Base-by-base conservation (phyloP, 768 basidiomycete species). In the Scleroderma citrinum region DNA sequence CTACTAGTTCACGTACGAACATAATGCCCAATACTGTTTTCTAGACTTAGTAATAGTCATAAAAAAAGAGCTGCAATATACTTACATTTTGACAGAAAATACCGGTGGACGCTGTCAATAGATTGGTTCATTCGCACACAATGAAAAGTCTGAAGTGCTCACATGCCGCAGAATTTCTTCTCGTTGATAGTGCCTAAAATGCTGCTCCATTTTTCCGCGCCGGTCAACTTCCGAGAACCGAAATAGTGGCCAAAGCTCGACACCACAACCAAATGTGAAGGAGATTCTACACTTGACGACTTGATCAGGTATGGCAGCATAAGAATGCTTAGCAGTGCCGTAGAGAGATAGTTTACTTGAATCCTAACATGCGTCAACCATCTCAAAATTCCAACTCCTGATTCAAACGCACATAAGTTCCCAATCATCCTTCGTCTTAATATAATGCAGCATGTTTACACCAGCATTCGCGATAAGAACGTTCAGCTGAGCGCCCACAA, bases 351-450 rank as follows among this genome's bases (percentile, higher is more conserved):
- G 40, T 71, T 68, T 14, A 68, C 63, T 51, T 71, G 68, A 1
- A 71, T 31, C 39, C 70, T 71, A 26, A 11, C n/a, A n/a, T n/a
- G n/a, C 5, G 17, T 3, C 8, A 46, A 7, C 13, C 20, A 29
- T 29, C n/a, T n/a, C n/a, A 8, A 29, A 29, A 4, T 29, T 29
- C 26, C 26, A 29, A 29, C 26, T 5, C 5, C 26, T 29, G 8
- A 29, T 29, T 20, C n/a, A 31, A 14, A 58, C 62, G 23, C 49
- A 77, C 78, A 55, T 63, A 26, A 58, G 23, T 54, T 81, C 78
- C 74, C 73, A 80, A 7, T 73, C 76, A 51, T 80, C 78, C 2
- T 51, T 37, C 0, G 73, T 73, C n/a, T 54, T 48, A n/a, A 51
- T 29, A 34, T 70, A 69, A 1, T 47, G 34, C 0, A 1, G 2